Conservation (phyloP, 306 rosid species). For the Prunus salicina region DNA sequence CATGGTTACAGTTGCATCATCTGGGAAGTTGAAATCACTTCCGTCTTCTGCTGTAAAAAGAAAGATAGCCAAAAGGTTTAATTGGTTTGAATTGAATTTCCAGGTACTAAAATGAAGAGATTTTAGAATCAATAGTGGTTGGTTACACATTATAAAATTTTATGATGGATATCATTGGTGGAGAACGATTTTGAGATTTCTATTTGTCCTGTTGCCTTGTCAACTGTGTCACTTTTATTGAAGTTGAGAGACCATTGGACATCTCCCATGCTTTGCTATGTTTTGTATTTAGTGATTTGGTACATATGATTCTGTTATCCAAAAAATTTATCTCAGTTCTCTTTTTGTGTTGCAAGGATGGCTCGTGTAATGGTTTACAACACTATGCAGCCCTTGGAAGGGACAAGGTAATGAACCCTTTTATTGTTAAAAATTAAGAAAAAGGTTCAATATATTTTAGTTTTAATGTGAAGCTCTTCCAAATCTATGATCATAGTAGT, state of each 20-base stretch:
- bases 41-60: not conserved
- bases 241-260: slow-evolving; percentile 15
- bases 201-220: not conserved
- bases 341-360: slow-evolving; percentile 62
- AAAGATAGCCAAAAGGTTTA: not conserved
- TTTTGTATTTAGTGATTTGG: not conserved
- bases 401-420: slow-evolving; percentile 68
- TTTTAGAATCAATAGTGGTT: not conserved
- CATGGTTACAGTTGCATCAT: not conserved
- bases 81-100: not conserved
- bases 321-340: slow-evolving; percentile 16
- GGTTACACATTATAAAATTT: not conserved
- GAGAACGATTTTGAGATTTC: not conserved
- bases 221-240: slow-evolving; percentile 12
- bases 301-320: not conserved
- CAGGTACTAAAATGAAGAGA: not conserved
- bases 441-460: not conserved
- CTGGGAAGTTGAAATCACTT: not conserved
- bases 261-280: slow-evolving; percentile 3
- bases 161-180: not conserved
- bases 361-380: slow-evolving; percentile 99
- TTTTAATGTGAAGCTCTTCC: not conserved
- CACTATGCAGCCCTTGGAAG: slow-evolving; percentile 99
- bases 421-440: not conserved
- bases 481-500: too few relatives aligned